phyloP scores from a whole-genome alignment of 139 green algal genomes.

The Tetratostichococcus sp. region DNA sequence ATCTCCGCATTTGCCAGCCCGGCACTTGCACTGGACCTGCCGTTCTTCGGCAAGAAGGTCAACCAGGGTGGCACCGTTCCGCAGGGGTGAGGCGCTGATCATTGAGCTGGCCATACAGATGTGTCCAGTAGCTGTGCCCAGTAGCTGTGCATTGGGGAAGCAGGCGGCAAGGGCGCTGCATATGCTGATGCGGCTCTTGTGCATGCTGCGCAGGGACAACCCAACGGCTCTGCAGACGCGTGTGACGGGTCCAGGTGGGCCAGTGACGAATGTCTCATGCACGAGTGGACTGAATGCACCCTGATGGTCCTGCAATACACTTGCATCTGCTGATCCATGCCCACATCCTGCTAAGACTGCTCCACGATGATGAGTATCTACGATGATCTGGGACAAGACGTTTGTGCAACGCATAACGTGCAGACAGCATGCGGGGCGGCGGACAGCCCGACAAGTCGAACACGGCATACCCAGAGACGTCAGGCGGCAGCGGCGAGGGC shows the following conservation, averaged over 20 bases:
- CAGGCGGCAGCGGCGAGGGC: not conserved
- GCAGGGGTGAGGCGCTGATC: not conserved
- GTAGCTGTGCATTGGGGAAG: no score
- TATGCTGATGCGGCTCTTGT: no score
- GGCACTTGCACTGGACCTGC: not conserved
- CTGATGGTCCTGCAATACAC: no score
- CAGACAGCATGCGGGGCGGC: not conserved
- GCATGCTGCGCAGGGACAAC: not conserved
- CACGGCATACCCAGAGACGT: not conserved
- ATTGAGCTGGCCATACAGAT: no score
- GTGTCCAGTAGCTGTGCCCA: no score
- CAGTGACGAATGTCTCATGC: no score
- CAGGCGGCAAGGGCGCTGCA: no score
- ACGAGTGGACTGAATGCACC: no score
- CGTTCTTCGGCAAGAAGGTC: not conserved
- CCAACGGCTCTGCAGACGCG: not conserved
- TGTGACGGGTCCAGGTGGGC: not conserved
- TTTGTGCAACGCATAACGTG: not conserved
- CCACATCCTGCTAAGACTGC: no score
- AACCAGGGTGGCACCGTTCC: not conserved
- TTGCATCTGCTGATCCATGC: no score
- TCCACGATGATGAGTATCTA: no score
- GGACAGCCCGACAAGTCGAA: not conserved
- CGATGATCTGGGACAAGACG: no score
- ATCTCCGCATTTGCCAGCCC: not conserved